Percentiles rank a stretch among this genome's conserved stretches.
These are phyloP conservation scores for Hawksworthiomyces lignivorus DNA, from an alignment of 2,329 filamentous ascomycete genomes.

Conservation along the genomic window DNA sequence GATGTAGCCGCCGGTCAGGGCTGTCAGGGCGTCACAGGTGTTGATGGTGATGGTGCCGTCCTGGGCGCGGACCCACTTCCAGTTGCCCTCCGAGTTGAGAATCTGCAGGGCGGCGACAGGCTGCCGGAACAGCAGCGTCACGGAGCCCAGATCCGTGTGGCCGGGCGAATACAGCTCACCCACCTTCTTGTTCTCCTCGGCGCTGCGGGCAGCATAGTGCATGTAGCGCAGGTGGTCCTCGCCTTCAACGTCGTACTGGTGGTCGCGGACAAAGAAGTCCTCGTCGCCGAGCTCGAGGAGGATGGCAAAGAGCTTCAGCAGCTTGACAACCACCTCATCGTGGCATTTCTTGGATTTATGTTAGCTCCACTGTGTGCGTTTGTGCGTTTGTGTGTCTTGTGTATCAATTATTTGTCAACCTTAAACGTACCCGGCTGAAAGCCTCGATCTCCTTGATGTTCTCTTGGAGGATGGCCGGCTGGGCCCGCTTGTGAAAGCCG, in stretches of 20 bases:
- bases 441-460: conserved; percentile 46
- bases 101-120: conserved; percentile 47
- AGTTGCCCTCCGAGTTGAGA: conserved; percentile 29
- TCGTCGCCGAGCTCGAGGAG: conserved; percentile 50
- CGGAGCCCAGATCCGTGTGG: conserved; percentile 44
- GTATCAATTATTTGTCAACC: too few relatives aligned
- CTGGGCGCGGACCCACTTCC: conserved; percentile 36
- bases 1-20: conserved; percentile 35
- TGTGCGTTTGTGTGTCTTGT: too few relatives aligned
- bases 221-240: conserved; percentile 54
- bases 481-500: conserved; percentile 33
- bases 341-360: conserved; percentile 23
- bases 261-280: conserved; percentile 45
- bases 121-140: conserved; percentile 47
- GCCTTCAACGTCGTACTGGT: conserved; percentile 45
- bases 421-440: conserved; percentile 31
- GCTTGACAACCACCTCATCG: conserved; percentile 41
- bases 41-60: conserved; percentile 41
- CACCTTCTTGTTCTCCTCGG: conserved; percentile 26
- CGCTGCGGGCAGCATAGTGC: conserved; percentile 40
- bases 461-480: conserved; percentile 38
- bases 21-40: conserved; percentile 34
- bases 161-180: conserved; percentile 22
- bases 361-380: too few relatives aligned
- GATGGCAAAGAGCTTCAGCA: conserved; percentile 51